Conservation (phyloP, 768 basidiomycete genomes). For the Candolleomyces eurysporus region DNA sequence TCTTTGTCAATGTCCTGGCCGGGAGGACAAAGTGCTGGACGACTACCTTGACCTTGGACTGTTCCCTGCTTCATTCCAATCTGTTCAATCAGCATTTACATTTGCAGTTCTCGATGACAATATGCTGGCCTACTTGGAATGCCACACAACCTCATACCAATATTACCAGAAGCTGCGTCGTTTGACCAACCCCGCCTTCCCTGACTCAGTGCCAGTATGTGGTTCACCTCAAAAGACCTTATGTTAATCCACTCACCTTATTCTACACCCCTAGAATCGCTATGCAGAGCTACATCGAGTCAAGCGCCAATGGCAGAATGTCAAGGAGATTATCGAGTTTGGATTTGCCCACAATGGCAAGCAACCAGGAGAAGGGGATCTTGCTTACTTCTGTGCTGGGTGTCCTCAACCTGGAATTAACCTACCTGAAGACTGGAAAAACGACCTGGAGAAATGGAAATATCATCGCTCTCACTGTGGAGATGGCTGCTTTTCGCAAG, state of each 20-base stretch:
- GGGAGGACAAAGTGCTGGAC: not conserved
- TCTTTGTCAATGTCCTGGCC: not conserved
- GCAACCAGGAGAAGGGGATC: constrained; percentile 2
- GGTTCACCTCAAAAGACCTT: no score
- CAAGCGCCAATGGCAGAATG: constrained; percentile 12
- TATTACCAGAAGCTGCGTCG: constrained; percentile 16
- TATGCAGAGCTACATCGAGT: constrained; percentile 15
- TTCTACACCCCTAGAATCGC: constrained; percentile 3
- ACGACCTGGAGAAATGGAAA: not conserved
- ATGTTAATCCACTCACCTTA: not conserved
- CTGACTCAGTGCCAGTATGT: constrained; percentile 7
- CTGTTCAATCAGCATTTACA: constrained; percentile 14
- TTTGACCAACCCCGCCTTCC: constrained; percentile 13
- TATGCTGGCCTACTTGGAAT: constrained; percentile 14
- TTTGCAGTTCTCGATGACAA: constrained; percentile 13
- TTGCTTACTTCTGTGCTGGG: constrained; percentile 17
- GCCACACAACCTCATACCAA: no score
- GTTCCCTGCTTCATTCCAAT: constrained; percentile 13
- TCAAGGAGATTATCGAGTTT: constrained; percentile 15
- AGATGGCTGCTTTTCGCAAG: constrained; percentile 16
- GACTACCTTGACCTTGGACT: constrained; percentile 11
- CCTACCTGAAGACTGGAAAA: constrained; percentile 13
- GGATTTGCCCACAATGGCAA: constrained; percentile 4
- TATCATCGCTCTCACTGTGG: not conserved
- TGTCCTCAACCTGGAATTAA: constrained; percentile 17